Percentiles rank a stretch among this genome's conserved stretches.
Evolutionary conservation across 2,329 filamentous ascomycete species (phyloP).

Genomic region (Fusarium sp.): DNA sequence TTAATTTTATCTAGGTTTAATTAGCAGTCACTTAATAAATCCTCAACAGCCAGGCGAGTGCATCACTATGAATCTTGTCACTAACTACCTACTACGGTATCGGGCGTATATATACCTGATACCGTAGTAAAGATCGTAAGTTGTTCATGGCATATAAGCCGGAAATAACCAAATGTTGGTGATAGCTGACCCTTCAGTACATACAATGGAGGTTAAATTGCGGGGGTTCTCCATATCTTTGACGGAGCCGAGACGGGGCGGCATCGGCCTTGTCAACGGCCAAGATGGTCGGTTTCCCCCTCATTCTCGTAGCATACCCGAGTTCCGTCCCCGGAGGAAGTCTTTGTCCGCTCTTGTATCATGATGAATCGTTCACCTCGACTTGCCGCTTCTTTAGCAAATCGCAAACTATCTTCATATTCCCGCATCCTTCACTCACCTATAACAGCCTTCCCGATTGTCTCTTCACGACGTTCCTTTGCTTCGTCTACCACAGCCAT

Average conservation of each 20-base stretch:
- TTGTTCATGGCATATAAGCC: neutral
- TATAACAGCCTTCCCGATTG: neutral
- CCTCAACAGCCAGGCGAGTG: no score
- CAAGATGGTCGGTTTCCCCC: conserved; percentile 30
- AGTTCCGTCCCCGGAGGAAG: conserved; percentile 19
- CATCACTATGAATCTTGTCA: no score
- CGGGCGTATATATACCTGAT: no score
- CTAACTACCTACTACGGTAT: no score
- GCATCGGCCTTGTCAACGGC: conserved; percentile 23
- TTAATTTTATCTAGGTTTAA: no score
- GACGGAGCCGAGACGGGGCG: conserved; percentile 28
- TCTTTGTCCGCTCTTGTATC: conserved; percentile 10
- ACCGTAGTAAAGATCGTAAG: no score
- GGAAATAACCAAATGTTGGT: conserved; percentile 10
- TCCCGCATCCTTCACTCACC: neutral
- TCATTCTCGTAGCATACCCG: neutral
- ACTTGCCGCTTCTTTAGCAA: conserved; percentile 9
- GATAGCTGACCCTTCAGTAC: neutral
- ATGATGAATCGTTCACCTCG: conserved; percentile 22
- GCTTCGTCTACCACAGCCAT: conserved; percentile 25
- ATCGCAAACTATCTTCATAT: conserved; percentile 6
- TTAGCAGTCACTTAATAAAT: no score
- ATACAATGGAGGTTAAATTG: conserved; percentile 4
- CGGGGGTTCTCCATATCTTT: conserved; percentile 17
- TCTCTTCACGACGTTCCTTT: conserved; percentile 18